phyloP scores from a whole-genome alignment of 306 rosid genomes.

The Betula pendula region DNA sequence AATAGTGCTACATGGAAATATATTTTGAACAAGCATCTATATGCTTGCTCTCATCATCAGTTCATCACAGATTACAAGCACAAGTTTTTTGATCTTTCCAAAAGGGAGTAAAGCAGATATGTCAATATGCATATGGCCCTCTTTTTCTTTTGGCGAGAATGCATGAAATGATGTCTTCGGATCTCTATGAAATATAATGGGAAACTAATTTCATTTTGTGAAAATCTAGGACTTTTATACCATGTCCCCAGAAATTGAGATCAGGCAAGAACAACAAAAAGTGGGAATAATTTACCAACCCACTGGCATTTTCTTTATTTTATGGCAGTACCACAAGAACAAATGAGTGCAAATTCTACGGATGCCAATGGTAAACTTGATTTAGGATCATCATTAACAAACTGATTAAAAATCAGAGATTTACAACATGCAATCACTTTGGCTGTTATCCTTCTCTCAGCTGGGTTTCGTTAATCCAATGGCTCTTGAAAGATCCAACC shows the following conservation, averaged over 20 bases:
- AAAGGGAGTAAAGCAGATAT: neutral
- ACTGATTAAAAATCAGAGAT: neutral
- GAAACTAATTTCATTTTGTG: neutral
- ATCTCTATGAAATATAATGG: neutral
- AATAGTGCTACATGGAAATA: neutral
- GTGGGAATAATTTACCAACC: neutral
- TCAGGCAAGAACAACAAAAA: neutral
- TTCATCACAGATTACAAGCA: neutral
- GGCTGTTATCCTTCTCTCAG: constrained; percentile 3
- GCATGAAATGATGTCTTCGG: neutral
- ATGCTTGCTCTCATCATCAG: neutral
- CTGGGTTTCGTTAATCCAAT: neutral
- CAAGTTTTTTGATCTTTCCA: neutral
- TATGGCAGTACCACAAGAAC: too few relatives aligned
- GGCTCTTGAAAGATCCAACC: neutral
- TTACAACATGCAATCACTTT: neutral
- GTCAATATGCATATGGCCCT: neutral
- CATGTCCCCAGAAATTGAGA: neutral
- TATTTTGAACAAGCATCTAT: neutral
- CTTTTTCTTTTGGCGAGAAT: too few relatives aligned
- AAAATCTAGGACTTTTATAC: too few relatives aligned
- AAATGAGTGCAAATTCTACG: too few relatives aligned
- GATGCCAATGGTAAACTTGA: too few relatives aligned
- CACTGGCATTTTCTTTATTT: neutral
- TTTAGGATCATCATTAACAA: too few relatives aligned